Evolutionary conservation across 768 basidiomycete species (phyloP).

Genomic region (Tephrocybe sp.): DNA sequence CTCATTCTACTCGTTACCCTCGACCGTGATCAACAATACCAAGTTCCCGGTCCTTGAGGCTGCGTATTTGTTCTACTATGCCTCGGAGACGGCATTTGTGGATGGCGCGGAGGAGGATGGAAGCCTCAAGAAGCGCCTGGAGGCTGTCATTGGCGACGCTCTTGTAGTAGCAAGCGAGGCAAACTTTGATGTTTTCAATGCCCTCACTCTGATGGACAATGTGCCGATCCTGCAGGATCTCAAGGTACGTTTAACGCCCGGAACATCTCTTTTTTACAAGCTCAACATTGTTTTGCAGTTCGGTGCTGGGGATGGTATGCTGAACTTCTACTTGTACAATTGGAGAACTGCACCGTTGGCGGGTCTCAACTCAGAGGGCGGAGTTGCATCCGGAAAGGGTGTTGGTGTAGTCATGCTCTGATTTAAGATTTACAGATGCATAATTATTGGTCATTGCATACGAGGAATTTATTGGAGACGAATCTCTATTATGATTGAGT

Average conservation of each 20-base stretch:
- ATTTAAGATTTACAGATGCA: constrained; percentile 8
- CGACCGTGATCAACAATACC: constrained; percentile 80
- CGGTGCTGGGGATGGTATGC: constrained; percentile 86
- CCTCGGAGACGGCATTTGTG: constrained; percentile 71
- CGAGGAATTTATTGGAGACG: no score
- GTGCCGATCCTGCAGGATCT: constrained; percentile 76
- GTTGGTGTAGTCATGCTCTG: constrained; percentile 95
- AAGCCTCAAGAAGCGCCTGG: constrained; percentile 66
- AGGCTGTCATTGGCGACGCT: constrained; percentile 75
- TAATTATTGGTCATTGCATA: no score
- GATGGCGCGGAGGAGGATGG: constrained; percentile 61
- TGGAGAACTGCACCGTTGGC: constrained; percentile 85
- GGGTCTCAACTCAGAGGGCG: constrained; percentile 59
- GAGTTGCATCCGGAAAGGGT: constrained; percentile 66
- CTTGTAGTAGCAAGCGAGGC: constrained; percentile 78
- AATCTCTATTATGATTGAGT: no score
- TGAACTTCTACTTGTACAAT: constrained; percentile 95
- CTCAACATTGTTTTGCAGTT: constrained; percentile 52
- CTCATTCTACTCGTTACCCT: constrained; percentile 96
- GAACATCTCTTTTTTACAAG: not conserved
- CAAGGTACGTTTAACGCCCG: constrained; percentile 51
- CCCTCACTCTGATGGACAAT: constrained; percentile 95
- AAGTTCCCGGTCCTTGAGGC: constrained; percentile 81
- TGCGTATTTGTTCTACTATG: constrained; percentile 96
- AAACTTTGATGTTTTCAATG: constrained; percentile 96